These are phyloP conservation scores for Trametes gibbosa DNA, from an alignment of 768 basidiomycete genomes.

Conservation along the genomic window DNA sequence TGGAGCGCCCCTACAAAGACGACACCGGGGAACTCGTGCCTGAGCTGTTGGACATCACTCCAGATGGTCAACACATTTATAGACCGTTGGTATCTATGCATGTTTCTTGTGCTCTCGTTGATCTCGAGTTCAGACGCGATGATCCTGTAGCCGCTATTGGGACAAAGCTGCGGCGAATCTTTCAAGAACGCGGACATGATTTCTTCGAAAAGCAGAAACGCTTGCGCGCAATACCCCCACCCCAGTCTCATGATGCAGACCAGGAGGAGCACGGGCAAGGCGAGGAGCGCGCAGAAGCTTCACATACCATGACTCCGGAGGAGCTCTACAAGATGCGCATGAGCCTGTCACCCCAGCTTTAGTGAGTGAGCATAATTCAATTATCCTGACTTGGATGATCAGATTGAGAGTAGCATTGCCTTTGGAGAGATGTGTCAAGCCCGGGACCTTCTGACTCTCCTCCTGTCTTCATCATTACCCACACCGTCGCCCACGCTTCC, in stretches of 20 bases:
- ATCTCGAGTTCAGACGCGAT: slow-evolving; percentile 35
- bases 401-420: slow-evolving; percentile 51
- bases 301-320: slow-evolving; percentile 63
- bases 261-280: slow-evolving; percentile 32
- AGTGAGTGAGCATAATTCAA: slow-evolving; percentile 45
- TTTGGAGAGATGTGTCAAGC: slow-evolving; percentile 80
- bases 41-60: slow-evolving; percentile 62
- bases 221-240: slow-evolving; percentile 11
- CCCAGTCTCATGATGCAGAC: slow-evolving; percentile 21
- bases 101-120: slow-evolving; percentile 1
- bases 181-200: slow-evolving; percentile 69
- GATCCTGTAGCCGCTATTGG: slow-evolving; percentile 59
- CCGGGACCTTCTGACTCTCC: slow-evolving; percentile 60
- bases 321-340: slow-evolving; percentile 71
- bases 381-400: neutral
- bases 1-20: slow-evolving; percentile 81
- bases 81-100: slow-evolving; percentile 56
- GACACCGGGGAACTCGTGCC: slow-evolving; percentile 65
- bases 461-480: slow-evolving; percentile 45
- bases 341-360: slow-evolving; percentile 68
- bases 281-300: slow-evolving; percentile 32
- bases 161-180: slow-evolving; percentile 64
- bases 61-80: slow-evolving; percentile 65
- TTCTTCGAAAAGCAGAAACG: slow-evolving; percentile 60
- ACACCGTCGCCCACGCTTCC: slow-evolving; percentile 25